Conservation (phyloP, 768 basidiomycete species). For the Suillus decipiens region DNA sequence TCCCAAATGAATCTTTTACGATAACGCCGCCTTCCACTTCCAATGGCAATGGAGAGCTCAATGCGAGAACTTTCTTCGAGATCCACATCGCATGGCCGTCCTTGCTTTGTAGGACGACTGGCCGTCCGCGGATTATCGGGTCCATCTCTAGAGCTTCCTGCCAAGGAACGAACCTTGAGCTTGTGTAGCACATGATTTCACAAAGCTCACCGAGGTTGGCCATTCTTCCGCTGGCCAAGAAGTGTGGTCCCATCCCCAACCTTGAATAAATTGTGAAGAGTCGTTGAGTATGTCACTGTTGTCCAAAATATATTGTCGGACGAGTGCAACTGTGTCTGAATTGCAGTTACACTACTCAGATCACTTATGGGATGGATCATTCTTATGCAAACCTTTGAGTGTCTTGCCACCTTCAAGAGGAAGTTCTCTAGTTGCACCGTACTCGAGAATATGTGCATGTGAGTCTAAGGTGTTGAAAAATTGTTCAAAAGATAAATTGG, state of each 20-base stretch:
- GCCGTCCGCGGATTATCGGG: constrained; percentile 63
- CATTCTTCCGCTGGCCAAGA: constrained; percentile 60
- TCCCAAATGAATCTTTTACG: constrained; percentile 61
- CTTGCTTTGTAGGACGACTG: constrained; percentile 78
- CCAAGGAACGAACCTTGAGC: constrained; percentile 6
- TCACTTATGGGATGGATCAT: neutral
- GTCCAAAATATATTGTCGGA: constrained; percentile 60
- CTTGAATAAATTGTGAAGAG: constrained; percentile 64
- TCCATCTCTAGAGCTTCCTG: constrained; percentile 76
- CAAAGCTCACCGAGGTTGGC: constrained; percentile 62
- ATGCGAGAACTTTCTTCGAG: constrained; percentile 58
- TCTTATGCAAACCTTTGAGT: constrained; percentile 48
- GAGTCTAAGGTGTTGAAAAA: constrained; percentile 52
- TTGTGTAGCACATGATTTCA: constrained; percentile 9
- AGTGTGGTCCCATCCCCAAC: constrained; percentile 94
- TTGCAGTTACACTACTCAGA: neutral
- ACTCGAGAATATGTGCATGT: constrained; percentile 78
- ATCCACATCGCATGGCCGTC: constrained; percentile 93
- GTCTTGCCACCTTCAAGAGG: constrained; percentile 64
- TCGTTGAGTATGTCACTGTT: constrained; percentile 60
- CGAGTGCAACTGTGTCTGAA: constrained; percentile 62
- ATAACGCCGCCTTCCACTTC: constrained; percentile 81
- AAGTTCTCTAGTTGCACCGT: constrained; percentile 66
- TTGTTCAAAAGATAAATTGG: constrained; percentile 1
- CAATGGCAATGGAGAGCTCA: constrained; percentile 63